Conservation (phyloP, 768 basidiomycete genomes). For the Fomitopsis pulvina region DNA sequence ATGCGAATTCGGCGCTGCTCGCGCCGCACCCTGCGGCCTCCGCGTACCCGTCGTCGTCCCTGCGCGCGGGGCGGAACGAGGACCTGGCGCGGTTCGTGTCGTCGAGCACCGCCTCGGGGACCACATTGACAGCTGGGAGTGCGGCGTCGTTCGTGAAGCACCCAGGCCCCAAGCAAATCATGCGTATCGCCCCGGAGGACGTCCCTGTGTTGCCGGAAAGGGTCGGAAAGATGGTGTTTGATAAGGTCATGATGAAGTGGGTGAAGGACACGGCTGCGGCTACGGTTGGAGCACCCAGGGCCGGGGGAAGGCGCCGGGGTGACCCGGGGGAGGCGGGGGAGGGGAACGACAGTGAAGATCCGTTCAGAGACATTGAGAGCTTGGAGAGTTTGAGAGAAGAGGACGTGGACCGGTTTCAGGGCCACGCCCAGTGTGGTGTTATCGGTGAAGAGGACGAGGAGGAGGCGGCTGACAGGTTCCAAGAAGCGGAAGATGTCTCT, state of each 20-base stretch:
- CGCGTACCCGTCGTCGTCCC: constrained; percentile 44
- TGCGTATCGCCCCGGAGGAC: constrained; percentile 76
- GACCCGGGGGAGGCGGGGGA: constrained; percentile 29
- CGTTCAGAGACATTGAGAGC: constrained; percentile 89
- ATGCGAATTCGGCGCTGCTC: constrained; percentile 6
- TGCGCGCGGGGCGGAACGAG: constrained; percentile 48
- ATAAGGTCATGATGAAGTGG: constrained; percentile 81
- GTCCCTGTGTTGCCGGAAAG: constrained; percentile 66
- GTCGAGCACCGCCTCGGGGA: constrained; percentile 75
- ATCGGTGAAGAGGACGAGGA: constrained; percentile 5
- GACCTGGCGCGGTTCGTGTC: constrained; percentile 89
- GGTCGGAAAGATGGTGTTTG: constrained; percentile 85
- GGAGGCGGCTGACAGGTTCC: constrained; percentile 32
- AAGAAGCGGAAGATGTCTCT: constrained; percentile 37
- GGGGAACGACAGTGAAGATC: constrained; percentile 69
- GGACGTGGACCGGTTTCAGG: constrained; percentile 8
- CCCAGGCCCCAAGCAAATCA: constrained; percentile 69
- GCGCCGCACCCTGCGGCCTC: constrained; percentile 16
- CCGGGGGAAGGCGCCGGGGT: constrained; percentile 18
- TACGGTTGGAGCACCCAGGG: constrained; percentile 18
- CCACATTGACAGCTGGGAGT: constrained; percentile 64
- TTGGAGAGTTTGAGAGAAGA: constrained; percentile 75
- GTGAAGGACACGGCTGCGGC: constrained; percentile 50
- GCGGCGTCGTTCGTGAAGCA: constrained; percentile 84
- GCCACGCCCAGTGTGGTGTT: not conserved